Percentiles rank a stretch among this genome's conserved stretches.
Conservation (phyloP, 148 eudicot genomes). For the Spergularia marina region DNA sequence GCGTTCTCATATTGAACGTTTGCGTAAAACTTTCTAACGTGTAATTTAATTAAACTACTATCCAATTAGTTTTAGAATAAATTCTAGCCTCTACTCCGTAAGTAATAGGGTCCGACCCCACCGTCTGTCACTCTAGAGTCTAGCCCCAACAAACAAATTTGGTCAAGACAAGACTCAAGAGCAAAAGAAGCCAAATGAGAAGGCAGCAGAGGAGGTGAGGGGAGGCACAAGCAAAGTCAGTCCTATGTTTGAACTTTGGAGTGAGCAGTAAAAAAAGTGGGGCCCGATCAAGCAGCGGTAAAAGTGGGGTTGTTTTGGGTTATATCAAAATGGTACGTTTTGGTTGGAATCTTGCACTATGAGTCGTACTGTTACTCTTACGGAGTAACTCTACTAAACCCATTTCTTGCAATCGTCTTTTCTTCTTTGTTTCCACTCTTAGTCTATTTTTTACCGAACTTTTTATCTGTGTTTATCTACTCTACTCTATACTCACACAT, state of each 20-base stretch:
- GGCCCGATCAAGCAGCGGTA: neutral
- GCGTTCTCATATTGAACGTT: too few species aligned
- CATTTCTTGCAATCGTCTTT: neutral
- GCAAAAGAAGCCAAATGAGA: constrained; percentile 11
- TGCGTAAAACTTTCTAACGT: too few species aligned
- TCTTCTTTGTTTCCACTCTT: neutral
- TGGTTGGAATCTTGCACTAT: neutral
- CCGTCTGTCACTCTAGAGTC: too few species aligned
- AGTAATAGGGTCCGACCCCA: too few species aligned
- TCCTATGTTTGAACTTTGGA: neutral
- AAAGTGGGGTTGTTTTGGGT: neutral
- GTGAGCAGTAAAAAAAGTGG: neutral
- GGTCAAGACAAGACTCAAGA: neutral
- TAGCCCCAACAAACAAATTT: too few species aligned
- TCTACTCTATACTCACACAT: too few species aligned
- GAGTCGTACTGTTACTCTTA: neutral
- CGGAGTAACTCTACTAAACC: neutral
- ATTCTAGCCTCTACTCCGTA: too few species aligned
- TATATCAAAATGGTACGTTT: neutral
- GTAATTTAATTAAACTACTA: too few species aligned
- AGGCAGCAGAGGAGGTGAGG: too few species aligned
- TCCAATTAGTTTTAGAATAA: too few species aligned
- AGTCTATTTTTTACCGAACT: neutral
- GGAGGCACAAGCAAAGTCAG: neutral
- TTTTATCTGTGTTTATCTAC: too few species aligned